Percentiles rank a stretch among this genome's conserved stretches.
phyloP scores from a whole-genome alignment of 306 rosid genomes.

The Gynostemma pentaphyllum region DNA sequence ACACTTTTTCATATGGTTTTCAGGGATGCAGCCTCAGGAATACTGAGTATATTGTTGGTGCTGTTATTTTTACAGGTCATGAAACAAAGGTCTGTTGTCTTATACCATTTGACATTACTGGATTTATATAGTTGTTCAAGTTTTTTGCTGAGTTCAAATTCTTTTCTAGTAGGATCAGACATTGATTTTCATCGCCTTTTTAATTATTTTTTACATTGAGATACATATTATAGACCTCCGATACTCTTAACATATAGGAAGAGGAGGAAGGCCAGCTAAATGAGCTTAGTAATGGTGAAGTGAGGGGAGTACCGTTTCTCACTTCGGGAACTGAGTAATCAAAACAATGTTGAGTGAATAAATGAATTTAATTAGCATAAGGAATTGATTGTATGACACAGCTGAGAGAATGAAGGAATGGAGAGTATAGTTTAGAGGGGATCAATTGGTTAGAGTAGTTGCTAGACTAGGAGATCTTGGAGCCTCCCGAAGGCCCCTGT shows the following conservation, averaged over 20 bases:
- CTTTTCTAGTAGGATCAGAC: background rate
- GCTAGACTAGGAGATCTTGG: background rate
- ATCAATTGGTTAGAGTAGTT: background rate
- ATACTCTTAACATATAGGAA: background rate
- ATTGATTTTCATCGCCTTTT: background rate
- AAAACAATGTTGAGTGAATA: background rate
- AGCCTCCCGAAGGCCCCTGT: background rate
- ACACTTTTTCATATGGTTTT: conserved; percentile 14
- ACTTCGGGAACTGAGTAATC: background rate
- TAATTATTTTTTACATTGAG: background rate
- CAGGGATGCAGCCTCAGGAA: conserved; percentile 99
- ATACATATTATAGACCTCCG: background rate
- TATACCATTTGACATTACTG: conserved; percentile 6
- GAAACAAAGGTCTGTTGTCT: conserved; percentile 77
- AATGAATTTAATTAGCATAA: background rate
- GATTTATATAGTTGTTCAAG: background rate
- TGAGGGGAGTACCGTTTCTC: background rate
- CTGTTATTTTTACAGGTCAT: conserved; percentile 86
- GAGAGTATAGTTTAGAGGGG: background rate
- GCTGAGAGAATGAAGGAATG: background rate
- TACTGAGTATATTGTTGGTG: conserved; percentile 83
- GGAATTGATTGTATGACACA: background rate
- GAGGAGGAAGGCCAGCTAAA: background rate
- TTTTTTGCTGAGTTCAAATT: background rate
- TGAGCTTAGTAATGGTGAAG: background rate